Percentiles rank a stretch among this genome's conserved stretches.
These are phyloP conservation scores for Eleusine indica DNA, from an alignment of 176 grass and related monocot species.

Conservation along the genomic window DNA sequence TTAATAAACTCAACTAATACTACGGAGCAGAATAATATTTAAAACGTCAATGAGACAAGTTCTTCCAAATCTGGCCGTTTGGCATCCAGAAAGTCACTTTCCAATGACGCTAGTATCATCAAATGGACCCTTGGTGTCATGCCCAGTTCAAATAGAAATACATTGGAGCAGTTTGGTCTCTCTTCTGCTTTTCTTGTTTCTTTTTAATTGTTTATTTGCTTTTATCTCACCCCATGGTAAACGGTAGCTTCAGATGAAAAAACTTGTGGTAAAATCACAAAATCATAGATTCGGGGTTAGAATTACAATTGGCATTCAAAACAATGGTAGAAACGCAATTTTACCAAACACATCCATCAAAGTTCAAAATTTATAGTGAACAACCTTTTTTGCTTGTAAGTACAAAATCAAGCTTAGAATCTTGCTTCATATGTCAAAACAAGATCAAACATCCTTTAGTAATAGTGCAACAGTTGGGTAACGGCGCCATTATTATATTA, in stretches of 20 bases:
- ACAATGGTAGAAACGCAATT: no score
- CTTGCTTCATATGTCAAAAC: conserved; percentile 3
- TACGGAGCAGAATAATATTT: conserved; percentile 18
- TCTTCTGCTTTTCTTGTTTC: no score
- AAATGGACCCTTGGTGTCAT: conserved; percentile 5
- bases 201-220: no score
- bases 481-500: neutral
- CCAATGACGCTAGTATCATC: neutral
- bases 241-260: no score
- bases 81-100: conserved; percentile 33
- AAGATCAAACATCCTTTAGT: neutral
- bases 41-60: neutral
- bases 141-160: no score
- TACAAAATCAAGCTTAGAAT: neutral
- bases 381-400: neutral
- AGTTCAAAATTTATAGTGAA: neutral
- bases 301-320: no score
- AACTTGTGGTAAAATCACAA: no score
- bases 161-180: no score
- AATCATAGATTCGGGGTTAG: no score
- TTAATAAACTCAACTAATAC: neutral
- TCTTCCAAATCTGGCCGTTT: neutral
- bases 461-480: neutral
- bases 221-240: no score
- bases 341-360: neutral